Conservation (phyloP, 106 monocot genomes). For the Dendrobium huoshanense region DNA sequence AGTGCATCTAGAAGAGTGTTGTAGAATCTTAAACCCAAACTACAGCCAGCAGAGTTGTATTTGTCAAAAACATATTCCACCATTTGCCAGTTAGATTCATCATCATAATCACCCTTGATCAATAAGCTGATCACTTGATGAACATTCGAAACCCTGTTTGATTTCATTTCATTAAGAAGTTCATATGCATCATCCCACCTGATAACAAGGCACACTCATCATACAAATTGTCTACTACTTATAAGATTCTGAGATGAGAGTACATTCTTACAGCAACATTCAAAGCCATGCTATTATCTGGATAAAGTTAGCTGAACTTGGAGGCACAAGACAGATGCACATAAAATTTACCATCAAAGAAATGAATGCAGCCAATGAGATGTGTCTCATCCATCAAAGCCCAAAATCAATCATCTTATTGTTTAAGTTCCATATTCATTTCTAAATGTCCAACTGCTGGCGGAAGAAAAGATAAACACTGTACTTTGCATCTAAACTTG, state of each 20-base stretch:
- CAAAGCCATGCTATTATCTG: background rate
- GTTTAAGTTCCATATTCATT: background rate
- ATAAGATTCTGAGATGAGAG: background rate
- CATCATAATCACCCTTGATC: constrained; percentile 90
- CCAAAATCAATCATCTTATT: background rate
- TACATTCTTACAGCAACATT: background rate
- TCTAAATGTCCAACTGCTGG: background rate
- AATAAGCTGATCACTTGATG: constrained; percentile 84
- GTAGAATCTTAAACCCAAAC: constrained; percentile 65
- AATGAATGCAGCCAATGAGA: background rate
- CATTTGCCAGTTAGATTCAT: constrained; percentile 98
- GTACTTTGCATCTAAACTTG: no score
- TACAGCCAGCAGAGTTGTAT: constrained; percentile 75
- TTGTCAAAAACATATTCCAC: constrained; percentile 88
- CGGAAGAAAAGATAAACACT: background rate
- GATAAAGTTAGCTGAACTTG: background rate
- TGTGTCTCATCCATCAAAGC: background rate
- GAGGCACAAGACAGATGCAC: background rate
- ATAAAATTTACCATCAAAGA: background rate
- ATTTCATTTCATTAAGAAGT: constrained; percentile 80
- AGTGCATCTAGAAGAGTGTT: constrained; percentile 84
- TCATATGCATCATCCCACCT: constrained; percentile 82
- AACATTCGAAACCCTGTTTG: constrained; percentile 53
- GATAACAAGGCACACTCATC: background rate
- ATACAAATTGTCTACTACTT: background rate